A percentile compares a stretch with the other conserved stretches of the same genome.
Conservation (phyloP, 2,329 filamentous ascomycete species). For the Byssothecium circinans region DNA sequence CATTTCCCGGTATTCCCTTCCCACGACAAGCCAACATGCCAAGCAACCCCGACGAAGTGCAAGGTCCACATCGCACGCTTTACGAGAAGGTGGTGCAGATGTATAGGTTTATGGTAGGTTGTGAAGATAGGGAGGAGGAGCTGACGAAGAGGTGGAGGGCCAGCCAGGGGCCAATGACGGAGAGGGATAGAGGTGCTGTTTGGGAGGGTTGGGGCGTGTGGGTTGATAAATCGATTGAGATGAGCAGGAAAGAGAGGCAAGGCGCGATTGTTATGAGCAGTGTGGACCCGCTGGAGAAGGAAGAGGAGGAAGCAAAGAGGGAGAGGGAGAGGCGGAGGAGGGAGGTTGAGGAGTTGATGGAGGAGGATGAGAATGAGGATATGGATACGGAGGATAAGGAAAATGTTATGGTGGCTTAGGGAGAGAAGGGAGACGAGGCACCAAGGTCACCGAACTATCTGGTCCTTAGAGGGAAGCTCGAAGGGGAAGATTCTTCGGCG, state of each 20-base stretch:
- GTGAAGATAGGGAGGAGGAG: slow-evolving; percentile 20
- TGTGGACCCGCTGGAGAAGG: slow-evolving; percentile 8
- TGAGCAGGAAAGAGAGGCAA: slow-evolving; percentile 24
- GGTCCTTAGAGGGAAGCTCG: too few relatives aligned
- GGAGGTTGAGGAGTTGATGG: slow-evolving; percentile 19
- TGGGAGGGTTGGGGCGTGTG: slow-evolving; percentile 38
- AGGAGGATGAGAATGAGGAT: slow-evolving; percentile 13
- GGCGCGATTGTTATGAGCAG: slow-evolving; percentile 9
- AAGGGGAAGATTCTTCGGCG: too few relatives aligned
- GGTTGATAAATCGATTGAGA: slow-evolving; percentile 20
- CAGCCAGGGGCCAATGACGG: slow-evolving; percentile 23
- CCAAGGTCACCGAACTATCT: too few relatives aligned
- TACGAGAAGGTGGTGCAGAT: slow-evolving; percentile 26
- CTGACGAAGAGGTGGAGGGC: slow-evolving; percentile 37
- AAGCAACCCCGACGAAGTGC: slow-evolving; percentile 1
- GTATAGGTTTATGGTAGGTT: slow-evolving; percentile 18
- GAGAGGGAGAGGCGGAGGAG: slow-evolving; percentile 20
- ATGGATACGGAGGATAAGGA: too few relatives aligned
- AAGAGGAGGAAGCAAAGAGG: slow-evolving; percentile 12
- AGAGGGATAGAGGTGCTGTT: slow-evolving; percentile 24
- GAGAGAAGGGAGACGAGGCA: too few relatives aligned
- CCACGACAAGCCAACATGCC: not conserved
- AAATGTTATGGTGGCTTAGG: too few relatives aligned
- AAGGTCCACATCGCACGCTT: slow-evolving; percentile 14
- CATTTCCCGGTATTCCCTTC: not conserved